These are phyloP conservation scores for Jatropha curcas DNA, from an alignment of 345 rosid species.

Conservation along the genomic window DNA sequence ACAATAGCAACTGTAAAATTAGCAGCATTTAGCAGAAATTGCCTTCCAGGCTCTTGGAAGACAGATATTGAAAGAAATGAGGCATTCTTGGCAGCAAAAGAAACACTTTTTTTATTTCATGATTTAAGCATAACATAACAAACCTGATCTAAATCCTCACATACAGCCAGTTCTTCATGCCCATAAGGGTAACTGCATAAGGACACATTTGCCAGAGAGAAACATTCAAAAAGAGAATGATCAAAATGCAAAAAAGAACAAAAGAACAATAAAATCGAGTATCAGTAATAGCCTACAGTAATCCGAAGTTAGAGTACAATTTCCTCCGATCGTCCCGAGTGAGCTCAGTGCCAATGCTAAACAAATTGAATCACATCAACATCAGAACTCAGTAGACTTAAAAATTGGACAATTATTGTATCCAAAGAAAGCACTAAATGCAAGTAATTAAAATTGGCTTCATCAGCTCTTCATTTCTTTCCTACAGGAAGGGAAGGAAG, in stretches of 20 bases:
- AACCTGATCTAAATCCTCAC: constrained; percentile 91
- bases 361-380: constrained; percentile 8
- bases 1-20: neutral
- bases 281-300: constrained; percentile 59
- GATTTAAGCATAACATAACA: constrained; percentile 14
- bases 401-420: neutral
- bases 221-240: neutral
- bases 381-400: constrained; percentile 5
- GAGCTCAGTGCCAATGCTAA: constrained; percentile 98
- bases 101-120: neutral
- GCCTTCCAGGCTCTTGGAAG: neutral
- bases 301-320: constrained; percentile 89
- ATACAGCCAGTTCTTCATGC: constrained; percentile 86
- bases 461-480: neutral
- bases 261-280: neutral
- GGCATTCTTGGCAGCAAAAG: neutral
- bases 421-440: neutral
- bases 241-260: neutral
- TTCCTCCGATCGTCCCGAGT: constrained; percentile 97
- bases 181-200: constrained; percentile 72
- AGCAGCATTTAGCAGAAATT: neutral
- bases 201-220: constrained; percentile 11
- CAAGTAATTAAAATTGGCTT: neutral
- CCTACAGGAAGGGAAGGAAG: neutral
- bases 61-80: neutral